Evolutionary conservation across 2,329 filamentous ascomycete genomes (phyloP), one percentile per base, ranked within the genome.

Genomic region (Immersiporthe knoxdaviesiana): DNA sequence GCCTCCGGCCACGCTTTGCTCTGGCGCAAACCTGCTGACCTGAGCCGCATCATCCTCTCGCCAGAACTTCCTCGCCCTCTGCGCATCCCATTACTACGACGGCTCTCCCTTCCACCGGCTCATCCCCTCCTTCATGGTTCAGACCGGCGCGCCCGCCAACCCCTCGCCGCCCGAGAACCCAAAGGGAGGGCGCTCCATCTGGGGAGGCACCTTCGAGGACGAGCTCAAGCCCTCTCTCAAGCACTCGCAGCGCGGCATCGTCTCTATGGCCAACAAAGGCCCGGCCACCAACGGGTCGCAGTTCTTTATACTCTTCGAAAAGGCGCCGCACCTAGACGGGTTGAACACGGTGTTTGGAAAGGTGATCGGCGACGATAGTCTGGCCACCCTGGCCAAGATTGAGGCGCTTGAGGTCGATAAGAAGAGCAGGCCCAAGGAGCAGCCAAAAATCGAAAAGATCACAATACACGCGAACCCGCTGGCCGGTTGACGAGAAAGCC

Each of bases 21-120:
- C 71, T 60, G 18, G 56, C 41, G 56, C 70, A 32, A 12, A 44
- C 63, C 35, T 44, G 39, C 62, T 47, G n/a, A 39, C 32, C 39
- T 54, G 24, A 61, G 27, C 41, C 10, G 14, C 24, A 3, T 47
- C 44, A n/a, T 8, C 44, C 44, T 16, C 7, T 64, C 30, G 14
- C 63, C 78, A 93, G 90, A 97, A 97, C 83, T 97, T 97, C 81
- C 89, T 97, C 74, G 92, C 92, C 66, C 90, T 96, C 72, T 94
- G 92, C 83, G 92, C 92, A 63, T 93, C 91, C 12, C 85, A 84
- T 76, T 93, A 92, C 83, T 96, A 94, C 82, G 84, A 92, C 77
- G 80, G 81, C 75, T 93, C 91, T 32, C 90, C 90, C 71, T 91
- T 96, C 80, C 92, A 96, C 84, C 90, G 92, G 65, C 84, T 92